Percentiles rank a stretch among this genome's conserved stretches.
These are phyloP conservation scores for Triticum aestivum DNA, from an alignment of 176 grass and related monocot species.

Conservation along the genomic window IWGSC_CS_RefSeq_v2.1 NC_057812.1:240060486-240060985, in stretches of 20 bases:
- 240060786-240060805: conserved; percentile 58
- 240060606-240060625: conserved; percentile 10
- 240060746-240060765: conserved; percentile 76
- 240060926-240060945: not conserved
- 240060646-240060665: not conserved
- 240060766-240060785: conserved; percentile 75
- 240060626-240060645: not conserved
- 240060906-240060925: not conserved
- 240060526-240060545: conserved; percentile 31
- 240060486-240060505: not conserved
- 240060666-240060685: not conserved
- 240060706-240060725: conserved; percentile 84
- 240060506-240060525: not conserved
- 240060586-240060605: conserved; percentile 58
- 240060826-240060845: conserved; percentile 40
- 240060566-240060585: conserved; percentile 82
- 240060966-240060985: not conserved
- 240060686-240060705: conserved; percentile 31
- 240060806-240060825: conserved; percentile 49
- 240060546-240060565: conserved; percentile 63
- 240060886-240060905: not conserved
- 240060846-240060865: not conserved
- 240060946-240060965: conserved; percentile 12
- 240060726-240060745: conserved; percentile 49
- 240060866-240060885: not conserved